These are phyloP conservation scores for Actinomucor elegans DNA, from an alignment of 371 early-diverging fungal species.

Conservation along the genomic window DNA sequence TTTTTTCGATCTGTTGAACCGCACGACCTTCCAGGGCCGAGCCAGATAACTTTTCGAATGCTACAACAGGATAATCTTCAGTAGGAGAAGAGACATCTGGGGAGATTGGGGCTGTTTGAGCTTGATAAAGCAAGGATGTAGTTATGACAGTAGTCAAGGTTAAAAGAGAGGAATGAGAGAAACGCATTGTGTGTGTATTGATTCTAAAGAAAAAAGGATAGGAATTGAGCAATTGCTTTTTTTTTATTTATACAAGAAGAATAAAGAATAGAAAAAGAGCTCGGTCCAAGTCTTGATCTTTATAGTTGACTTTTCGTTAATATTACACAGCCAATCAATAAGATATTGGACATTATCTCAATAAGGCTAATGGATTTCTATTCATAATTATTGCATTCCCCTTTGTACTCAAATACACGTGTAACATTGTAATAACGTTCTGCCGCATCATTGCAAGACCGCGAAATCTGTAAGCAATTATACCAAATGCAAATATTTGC, in stretches of 20 bases:
- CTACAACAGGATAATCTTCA: not conserved
- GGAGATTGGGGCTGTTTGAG: constrained; percentile 10
- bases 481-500: too few relatives aligned
- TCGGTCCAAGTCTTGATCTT: constrained; percentile 1
- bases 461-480: too few relatives aligned
- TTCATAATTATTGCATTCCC: not conserved
- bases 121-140: constrained; percentile 11
- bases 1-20: constrained; percentile 16
- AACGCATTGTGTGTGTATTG: constrained; percentile 14
- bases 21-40: constrained; percentile 9
- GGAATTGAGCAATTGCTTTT: constrained; percentile 11
- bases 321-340: too few relatives aligned
- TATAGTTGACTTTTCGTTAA: not conserved
- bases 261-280: constrained; percentile 1
- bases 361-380: constrained; percentile 2
- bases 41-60: constrained; percentile 1
- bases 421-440: constrained; percentile 3
- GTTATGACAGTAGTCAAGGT: constrained; percentile 20
- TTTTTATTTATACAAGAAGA: constrained; percentile 1
- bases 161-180: constrained; percentile 29
- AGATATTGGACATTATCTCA: not conserved
- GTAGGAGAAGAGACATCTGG: not conserved
- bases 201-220: constrained; percentile 5
- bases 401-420: constrained; percentile 1
- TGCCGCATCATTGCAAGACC: too few relatives aligned